Evolutionary conservation across 192 early-diverging fungal genomes (phyloP).

Genomic region (Jimgerdemannia lactiflua): DNA sequence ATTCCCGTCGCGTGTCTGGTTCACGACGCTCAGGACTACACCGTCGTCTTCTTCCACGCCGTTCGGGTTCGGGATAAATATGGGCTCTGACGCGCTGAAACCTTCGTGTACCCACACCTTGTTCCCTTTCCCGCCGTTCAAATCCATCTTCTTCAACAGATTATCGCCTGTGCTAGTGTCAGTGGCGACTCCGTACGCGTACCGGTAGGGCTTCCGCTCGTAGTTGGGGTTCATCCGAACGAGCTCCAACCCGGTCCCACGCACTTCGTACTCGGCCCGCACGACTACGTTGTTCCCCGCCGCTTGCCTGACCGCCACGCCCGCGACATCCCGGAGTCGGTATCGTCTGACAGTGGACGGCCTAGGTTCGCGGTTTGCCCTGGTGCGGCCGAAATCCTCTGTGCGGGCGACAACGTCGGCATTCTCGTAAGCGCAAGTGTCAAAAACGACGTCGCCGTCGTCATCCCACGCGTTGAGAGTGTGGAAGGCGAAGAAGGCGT

Average conservation of each 20-base stretch:
- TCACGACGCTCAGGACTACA: slow-evolving; percentile 29
- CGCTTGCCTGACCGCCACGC: neutral
- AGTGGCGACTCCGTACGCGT: slow-evolving; percentile 26
- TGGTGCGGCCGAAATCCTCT: slow-evolving; percentile 6
- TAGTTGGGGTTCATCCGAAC: slow-evolving; percentile 28
- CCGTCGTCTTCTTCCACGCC: slow-evolving; percentile 37
- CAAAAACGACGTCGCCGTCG: slow-evolving; percentile 29
- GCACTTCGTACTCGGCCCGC: slow-evolving; percentile 23
- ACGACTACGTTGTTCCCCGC: neutral
- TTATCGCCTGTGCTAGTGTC: slow-evolving; percentile 23
- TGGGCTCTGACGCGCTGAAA: slow-evolving; percentile 29
- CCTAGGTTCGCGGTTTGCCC: slow-evolving; percentile 15
- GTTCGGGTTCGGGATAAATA: slow-evolving; percentile 20
- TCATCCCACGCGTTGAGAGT: slow-evolving; percentile 48
- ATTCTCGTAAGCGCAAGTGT: slow-evolving; percentile 31
- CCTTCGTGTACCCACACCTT: slow-evolving; percentile 30
- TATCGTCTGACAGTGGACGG: slow-evolving; percentile 26
- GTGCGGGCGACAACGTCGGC: slow-evolving; percentile 20
- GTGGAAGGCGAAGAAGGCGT: slow-evolving; percentile 44
- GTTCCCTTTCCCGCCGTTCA: slow-evolving; percentile 14
- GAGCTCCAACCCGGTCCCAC: slow-evolving; percentile 31
- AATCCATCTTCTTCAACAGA: slow-evolving; percentile 30
- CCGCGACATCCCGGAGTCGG: slow-evolving; percentile 23
- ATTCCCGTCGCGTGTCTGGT: slow-evolving; percentile 7
- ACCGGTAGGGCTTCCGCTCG: slow-evolving; percentile 24